Evolutionary conservation across 306 rosid genomes (phyloP), one percentile per base, ranked within the genome.

Genomic region (Pyrus betulifolia): DNA sequence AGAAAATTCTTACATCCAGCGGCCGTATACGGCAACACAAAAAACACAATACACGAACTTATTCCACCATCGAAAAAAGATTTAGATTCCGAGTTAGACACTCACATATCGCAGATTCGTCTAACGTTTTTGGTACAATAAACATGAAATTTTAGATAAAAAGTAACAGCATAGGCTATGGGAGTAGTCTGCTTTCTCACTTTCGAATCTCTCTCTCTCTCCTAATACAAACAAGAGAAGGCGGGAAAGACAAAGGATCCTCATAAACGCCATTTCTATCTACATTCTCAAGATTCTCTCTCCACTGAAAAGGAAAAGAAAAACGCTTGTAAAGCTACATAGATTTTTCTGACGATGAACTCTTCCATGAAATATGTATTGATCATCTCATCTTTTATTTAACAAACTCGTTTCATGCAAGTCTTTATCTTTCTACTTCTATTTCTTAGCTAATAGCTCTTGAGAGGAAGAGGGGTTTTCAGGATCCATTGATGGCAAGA

Each of bases 221-320:
- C 30, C 2, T 19, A 65, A 31, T 4, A 6, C 23, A n/a, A 58
- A 25, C 27, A 25, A 25, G 27, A 25, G 27, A 25, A 25, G 27
- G 27, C 27, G 27, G 25, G 27, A 25, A 77, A 81, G 69, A 64
- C 85, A 69, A 81, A 63, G 33, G 69, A 67, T 74, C 61, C 81
- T 67, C 81, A 64, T 63, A 63, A 63, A 65, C 71, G 75, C 67
- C 74, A 23, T 33, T 15, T 67, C 4, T 69, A 79, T 81, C 65
- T 85, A 83, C 89, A 74, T 9, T 74, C 87, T 71, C 76, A 76
- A 49, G 59, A 70, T 79, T 67, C 62, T 23, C 68, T 67, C 68
- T 27, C 65, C 14, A 63, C 35, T 69, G 15, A 46, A 66, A 44
- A 44, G 8, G 40, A 28, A 38, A 63, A 63, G 13, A 11, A 35